Evolutionary conservation across 768 basidiomycete species (phyloP).

Genomic region (Psilocybe tampanensis): DNA sequence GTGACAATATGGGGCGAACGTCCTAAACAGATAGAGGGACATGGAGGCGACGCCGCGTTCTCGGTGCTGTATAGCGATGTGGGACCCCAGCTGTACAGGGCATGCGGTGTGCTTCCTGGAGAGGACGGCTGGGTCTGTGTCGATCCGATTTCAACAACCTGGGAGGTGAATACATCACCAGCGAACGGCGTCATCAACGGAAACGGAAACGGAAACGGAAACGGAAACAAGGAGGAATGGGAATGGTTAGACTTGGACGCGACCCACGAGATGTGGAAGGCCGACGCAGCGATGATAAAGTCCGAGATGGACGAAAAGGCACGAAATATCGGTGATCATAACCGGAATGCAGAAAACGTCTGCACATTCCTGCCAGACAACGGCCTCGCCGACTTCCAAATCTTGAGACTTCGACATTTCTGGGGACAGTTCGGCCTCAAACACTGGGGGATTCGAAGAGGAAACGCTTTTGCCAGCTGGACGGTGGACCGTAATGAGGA

Average conservation of each 20-base stretch:
- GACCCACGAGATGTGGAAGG: constrained; percentile 35
- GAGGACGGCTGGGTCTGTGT: constrained; percentile 44
- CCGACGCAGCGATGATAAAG: constrained; percentile 40
- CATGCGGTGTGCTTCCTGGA: constrained; percentile 20
- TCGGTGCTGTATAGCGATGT: constrained; percentile 32
- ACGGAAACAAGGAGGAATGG: constrained; percentile 17
- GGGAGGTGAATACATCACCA: constrained; percentile 25
- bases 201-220: not conserved
- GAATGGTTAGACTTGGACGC: constrained; percentile 33
- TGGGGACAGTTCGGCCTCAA: constrained; percentile 15
- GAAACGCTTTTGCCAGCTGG: constrained; percentile 27
- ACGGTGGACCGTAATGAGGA: constrained; percentile 21
- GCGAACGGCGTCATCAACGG: not conserved
- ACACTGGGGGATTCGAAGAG: constrained; percentile 16
- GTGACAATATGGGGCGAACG: constrained; percentile 25
- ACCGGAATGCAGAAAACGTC: not conserved
- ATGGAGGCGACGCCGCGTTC: constrained; percentile 15
- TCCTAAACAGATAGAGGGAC: constrained; percentile 18
- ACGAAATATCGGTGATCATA: not conserved
- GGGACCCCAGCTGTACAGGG: constrained; percentile 24
- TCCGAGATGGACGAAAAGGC: constrained; percentile 26
- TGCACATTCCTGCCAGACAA: constrained; percentile 29
- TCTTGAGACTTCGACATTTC: constrained; percentile 21
- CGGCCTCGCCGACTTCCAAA: constrained; percentile 31
- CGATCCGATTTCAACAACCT: constrained; percentile 37